Evolutionary conservation across 1,139 yeast genomes (phyloP), one percentile per base, ranked within the genome.

Genomic region (Sugiyamaella castrensis): DNA sequence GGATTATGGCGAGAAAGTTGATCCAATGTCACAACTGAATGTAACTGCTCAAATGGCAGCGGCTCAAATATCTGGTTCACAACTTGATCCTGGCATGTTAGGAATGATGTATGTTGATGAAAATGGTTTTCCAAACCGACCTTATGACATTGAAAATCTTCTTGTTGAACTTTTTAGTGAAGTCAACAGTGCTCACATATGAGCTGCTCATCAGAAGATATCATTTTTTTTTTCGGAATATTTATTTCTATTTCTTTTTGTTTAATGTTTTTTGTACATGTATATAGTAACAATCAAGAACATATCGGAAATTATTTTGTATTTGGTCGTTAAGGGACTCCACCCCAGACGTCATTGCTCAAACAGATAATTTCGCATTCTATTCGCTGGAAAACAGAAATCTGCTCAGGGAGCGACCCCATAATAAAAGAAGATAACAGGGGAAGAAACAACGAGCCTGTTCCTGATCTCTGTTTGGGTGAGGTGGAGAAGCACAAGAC

Each of bases 161-260:
- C 40, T 48, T 33, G 41, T 37, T 28, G 51, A 48, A 34, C 43
- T 48, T 24, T 48, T 48, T 35, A 42, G 28, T 34, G 56, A 51
- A 37, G 46, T 42, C 35, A 42, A 42, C 34, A 42, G 46, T 29
- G 46, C 36, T 29, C 24, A 19, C 5, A 19, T 19, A 19, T 19
- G n/a, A 19, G 24, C 5, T 19, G 24, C 5, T 5, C 5, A 19
- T 19, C 11, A 32, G 35, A 8, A 11, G 35, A 32, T n/a, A n/a
- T n/a, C n/a, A 32, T 11, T 12, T 32, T 32, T 7, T 16, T 32
- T 32, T 32, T 32, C 13, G 8, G 35, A n/a, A 16, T 11, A 32
- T 12, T 32, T n/a, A 32, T 32, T 16, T 13, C 4, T 19, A 33
- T 16, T 13, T 13, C 11, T 15, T 28, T 15, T 35, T 15, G 15